Base-by-base conservation (phyloP, 148 eudicot genomes). In the Fagopyrum esculentum region DNA sequence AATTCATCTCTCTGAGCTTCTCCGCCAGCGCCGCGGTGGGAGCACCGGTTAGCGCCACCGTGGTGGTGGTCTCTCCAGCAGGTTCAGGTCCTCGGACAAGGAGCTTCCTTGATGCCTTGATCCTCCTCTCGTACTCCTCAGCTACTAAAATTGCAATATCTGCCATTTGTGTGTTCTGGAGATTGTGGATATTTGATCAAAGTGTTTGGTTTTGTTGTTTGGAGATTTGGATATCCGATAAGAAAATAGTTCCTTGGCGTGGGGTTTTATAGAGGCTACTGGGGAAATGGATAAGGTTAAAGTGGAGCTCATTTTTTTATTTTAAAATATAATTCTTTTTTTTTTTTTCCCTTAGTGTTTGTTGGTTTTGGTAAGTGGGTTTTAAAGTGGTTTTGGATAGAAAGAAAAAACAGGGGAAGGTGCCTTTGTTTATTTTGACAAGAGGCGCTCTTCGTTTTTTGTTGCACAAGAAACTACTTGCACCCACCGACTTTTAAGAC, bases 121-220 rank as follows among this genome's bases (percentile, higher is more conserved):
- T 79, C 86, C 96, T 87, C 80, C 89, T 92, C 74, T 92, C 96
- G 50, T 92, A 90, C 84, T 90, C 96, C 68, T 92, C 98, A 22
- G 98, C 98, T 29, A 92, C 87, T 75, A 92, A 73, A 77, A 92
- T 88, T 47, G 96, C 96, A 57, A 92, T 92, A 77, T 92, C 98
- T 8, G 98, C 87, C 98, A 92, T 92, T 71, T 78, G 43, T 45
- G 40, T 35, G 40, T 35, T 59, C 9, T 12, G 13, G 12, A 35
- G n/a, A 64, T 8, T 56, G 9, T 57, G 35, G 8, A 57, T 57
- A 9, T 57, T 17, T 57, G 63, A 8, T n/a, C 19, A 6, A 26
- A 59, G 30, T 10, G 12, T 29, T 61, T 61, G 9, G 0, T 35
- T 5, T 22, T 57, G 29, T 57, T 57, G 29, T 57, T 57, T 52